Conservation (phyloP, 441 rosid genomes). For the Euphorbia corollata region DNA sequence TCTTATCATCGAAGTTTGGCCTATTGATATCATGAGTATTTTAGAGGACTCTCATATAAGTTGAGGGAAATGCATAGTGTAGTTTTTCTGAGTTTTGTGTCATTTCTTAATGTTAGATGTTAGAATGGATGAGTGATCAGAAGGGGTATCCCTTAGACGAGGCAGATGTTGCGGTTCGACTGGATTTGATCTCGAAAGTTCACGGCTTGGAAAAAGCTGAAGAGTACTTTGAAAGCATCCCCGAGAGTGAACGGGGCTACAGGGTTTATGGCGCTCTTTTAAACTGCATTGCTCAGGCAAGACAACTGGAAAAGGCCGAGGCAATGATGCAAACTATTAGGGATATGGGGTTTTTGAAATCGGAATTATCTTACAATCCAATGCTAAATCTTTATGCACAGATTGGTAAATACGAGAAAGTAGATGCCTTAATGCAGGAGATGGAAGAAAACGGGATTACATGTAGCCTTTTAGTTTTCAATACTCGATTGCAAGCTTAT, state of each 20-base stretch:
- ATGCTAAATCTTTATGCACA: constrained; percentile 32
- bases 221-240: constrained; percentile 30
- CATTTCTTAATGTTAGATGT: constrained; percentile 24
- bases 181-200: constrained; percentile 44
- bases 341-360: constrained; percentile 23
- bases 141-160: constrained; percentile 16
- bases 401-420: constrained; percentile 28
- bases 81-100: neutral
- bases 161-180: constrained; percentile 30
- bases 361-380: constrained; percentile 28
- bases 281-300: constrained; percentile 29
- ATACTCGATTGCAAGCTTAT: constrained; percentile 35
- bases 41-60: no score
- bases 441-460: constrained; percentile 35
- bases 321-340: constrained; percentile 30
- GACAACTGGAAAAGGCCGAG: constrained; percentile 37
- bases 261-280: constrained; percentile 39
- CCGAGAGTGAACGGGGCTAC: constrained; percentile 20
- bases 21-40: neutral
- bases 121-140: constrained; percentile 32
- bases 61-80: neutral
- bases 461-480: constrained; percentile 21
- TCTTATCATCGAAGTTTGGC: neutral
- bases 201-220: constrained; percentile 35
- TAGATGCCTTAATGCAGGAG: constrained; percentile 32